Evolutionary conservation across 805 yeast species (phyloP).

Genomic region (Starmerella davenportii): DNA sequence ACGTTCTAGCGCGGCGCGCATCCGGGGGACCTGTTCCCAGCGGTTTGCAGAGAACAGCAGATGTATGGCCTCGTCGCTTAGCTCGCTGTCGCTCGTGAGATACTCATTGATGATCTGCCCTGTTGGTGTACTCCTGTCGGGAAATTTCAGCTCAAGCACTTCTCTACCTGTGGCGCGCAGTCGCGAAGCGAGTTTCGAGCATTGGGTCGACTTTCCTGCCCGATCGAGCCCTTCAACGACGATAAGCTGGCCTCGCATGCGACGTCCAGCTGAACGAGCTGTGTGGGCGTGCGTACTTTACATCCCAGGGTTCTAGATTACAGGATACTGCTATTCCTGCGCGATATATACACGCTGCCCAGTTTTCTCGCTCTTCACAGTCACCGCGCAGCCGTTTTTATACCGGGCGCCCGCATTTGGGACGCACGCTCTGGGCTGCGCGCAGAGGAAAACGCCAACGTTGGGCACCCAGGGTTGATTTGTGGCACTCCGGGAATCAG

Average conservation of each 20-base stretch:
- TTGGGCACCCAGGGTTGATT: conserved; percentile 24
- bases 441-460: conserved; percentile 18
- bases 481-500: conserved; percentile 24
- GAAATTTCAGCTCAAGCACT: conserved; percentile 52
- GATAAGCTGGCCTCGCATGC: conserved; percentile 49
- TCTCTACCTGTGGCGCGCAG: conserved; percentile 20
- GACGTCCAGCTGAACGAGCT: background rate
- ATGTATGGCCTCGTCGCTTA: conserved; percentile 71
- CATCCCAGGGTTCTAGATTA: background rate
- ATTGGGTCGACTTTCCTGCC: conserved; percentile 86
- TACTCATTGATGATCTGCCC: conserved; percentile 66
- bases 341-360: background rate
- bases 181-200: conserved; percentile 25
- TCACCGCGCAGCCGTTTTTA: conserved; percentile 5
- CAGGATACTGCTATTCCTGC: background rate
- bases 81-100: conserved; percentile 27
- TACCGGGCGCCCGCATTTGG: background rate
- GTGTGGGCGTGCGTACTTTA: background rate
- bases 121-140: conserved; percentile 67
- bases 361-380: conserved; percentile 10
- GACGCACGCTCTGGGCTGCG: conserved; percentile 1
- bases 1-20: conserved; percentile 28
- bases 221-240: conserved; percentile 87
- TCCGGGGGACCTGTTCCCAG: conserved; percentile 56
- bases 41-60: conserved; percentile 80